Conservation (phyloP, 352 stramenopile genomes). For the Phytophthora sp. region DNA sequence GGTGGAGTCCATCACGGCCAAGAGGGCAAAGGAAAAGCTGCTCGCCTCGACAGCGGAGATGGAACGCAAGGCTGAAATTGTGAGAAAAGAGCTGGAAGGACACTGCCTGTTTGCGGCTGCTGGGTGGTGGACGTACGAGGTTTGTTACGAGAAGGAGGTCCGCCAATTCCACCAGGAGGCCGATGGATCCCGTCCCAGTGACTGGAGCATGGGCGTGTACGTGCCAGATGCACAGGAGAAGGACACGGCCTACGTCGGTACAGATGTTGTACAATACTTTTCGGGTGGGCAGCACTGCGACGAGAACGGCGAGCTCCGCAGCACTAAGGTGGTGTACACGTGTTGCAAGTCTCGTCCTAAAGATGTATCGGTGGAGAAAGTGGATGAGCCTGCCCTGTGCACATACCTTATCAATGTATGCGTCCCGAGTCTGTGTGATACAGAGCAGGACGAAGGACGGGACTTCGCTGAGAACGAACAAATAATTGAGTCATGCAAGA, state of each 20-base stretch:
- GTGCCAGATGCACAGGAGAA: constrained; percentile 36
- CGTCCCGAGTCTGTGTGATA: constrained; percentile 73
- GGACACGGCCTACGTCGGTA: constrained; percentile 25
- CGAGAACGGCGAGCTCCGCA: constrained; percentile 80
- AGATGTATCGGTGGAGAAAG: constrained; percentile 61
- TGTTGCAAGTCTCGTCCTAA: constrained; percentile 77
- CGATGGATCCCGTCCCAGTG: constrained; percentile 68
- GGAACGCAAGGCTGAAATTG: constrained; percentile 47
- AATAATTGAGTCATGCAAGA: constrained; percentile 56
- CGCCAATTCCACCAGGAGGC: constrained; percentile 83
- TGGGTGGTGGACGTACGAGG: constrained; percentile 88
- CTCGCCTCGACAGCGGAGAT: constrained; percentile 37
- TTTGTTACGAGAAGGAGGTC: constrained; percentile 85
- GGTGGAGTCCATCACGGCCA: constrained; percentile 53
- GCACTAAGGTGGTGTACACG: constrained; percentile 74
- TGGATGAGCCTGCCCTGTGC: constrained; percentile 86
- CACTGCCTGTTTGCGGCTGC: constrained; percentile 62
- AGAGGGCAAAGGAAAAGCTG: constrained; percentile 44
- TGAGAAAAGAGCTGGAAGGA: constrained; percentile 56
- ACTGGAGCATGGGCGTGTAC: constrained; percentile 88
- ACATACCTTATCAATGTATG: constrained; percentile 82
- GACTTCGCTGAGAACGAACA: constrained; percentile 38
- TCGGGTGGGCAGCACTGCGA: constrained; percentile 81
- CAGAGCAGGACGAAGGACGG: constrained; percentile 33
- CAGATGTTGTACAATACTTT: constrained; percentile 77